phyloP scores from a whole-genome alignment of 176 grass and related monocot genomes.

The Hsuehochloa calcarea region DNA sequence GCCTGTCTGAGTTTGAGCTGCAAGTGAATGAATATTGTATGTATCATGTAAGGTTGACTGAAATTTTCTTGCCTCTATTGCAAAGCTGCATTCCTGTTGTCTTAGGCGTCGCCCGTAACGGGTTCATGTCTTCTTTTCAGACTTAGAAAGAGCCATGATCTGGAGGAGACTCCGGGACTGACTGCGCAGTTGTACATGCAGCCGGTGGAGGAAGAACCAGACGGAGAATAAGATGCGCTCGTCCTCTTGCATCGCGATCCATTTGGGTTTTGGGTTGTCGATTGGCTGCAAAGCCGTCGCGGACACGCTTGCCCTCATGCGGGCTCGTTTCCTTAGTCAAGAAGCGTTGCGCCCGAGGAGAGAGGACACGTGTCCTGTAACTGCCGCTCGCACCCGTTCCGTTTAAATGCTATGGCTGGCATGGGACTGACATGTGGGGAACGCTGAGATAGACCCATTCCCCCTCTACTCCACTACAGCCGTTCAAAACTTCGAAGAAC shows the following conservation, averaged over 20 bases:
- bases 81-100: not conserved
- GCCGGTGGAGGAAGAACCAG: not conserved
- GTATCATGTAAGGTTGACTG: not conserved
- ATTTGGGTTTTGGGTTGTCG: not conserved
- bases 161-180: not conserved
- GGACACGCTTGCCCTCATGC: not conserved
- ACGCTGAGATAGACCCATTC: not conserved
- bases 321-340: not conserved
- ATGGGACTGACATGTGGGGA: not conserved
- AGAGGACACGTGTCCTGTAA: slow-evolving; percentile 8
- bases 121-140: not conserved
- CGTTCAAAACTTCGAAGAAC: not conserved
- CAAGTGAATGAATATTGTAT: not conserved
- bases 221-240: not conserved
- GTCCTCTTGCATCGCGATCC: not conserved
- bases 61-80: not conserved
- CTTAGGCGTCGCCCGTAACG: not conserved
- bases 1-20: not conserved
- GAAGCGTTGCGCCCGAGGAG: not conserved
- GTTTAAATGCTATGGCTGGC: not conserved
- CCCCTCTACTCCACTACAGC: not conserved
- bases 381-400: not conserved
- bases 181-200: not conserved
- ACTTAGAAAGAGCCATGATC: not conserved
- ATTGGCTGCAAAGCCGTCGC: not conserved